phyloP scores from a whole-genome alignment of 2,329 filamentous ascomycete genomes.

The Hypoxylon rubiginosum region DNA sequence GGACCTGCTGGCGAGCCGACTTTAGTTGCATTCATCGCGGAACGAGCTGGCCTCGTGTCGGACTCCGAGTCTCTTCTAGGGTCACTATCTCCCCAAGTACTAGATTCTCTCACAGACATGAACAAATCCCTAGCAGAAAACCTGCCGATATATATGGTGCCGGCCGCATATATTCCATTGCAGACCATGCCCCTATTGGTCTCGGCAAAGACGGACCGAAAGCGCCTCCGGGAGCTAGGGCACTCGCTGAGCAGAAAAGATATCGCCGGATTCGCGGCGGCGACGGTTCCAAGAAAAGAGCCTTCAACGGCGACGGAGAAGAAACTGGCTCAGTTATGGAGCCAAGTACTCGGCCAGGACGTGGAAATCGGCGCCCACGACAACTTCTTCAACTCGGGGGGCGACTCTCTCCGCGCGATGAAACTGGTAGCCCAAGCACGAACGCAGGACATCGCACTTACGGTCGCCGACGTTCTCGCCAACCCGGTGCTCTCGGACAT shows the following conservation, averaged over 20 bases:
- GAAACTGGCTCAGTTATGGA: constrained; percentile 56
- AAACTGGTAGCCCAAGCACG: constrained; percentile 61
- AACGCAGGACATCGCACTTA: constrained; percentile 56
- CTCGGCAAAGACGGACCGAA: constrained; percentile 65
- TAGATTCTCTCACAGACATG: constrained; percentile 48
- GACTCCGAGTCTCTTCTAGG: constrained; percentile 46
- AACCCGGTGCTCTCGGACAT: constrained; percentile 60
- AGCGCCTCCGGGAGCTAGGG: constrained; percentile 62
- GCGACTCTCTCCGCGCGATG: constrained; percentile 68
- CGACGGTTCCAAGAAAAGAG: constrained; percentile 52
- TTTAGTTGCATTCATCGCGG: constrained; percentile 60
- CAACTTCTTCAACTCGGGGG: constrained; percentile 52
- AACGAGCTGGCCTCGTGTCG: constrained; percentile 48
- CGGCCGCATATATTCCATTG: constrained; percentile 61
- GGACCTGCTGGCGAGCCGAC: constrained; percentile 57
- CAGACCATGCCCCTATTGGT: constrained; percentile 61
- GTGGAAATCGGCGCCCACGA: constrained; percentile 49
- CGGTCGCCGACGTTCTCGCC: constrained; percentile 62
- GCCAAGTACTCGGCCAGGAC: constrained; percentile 54
- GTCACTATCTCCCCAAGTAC: constrained; percentile 45
- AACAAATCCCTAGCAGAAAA: constrained; percentile 52
- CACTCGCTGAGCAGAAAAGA: constrained; percentile 58
- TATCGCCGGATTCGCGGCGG: constrained; percentile 53
- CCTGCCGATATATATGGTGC: constrained; percentile 62
- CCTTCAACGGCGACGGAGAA: constrained; percentile 57